These are phyloP conservation scores for Epichloe brachyelytri DNA, from an alignment of 2,329 filamentous ascomycete genomes.

Conservation along the genomic window DNA sequence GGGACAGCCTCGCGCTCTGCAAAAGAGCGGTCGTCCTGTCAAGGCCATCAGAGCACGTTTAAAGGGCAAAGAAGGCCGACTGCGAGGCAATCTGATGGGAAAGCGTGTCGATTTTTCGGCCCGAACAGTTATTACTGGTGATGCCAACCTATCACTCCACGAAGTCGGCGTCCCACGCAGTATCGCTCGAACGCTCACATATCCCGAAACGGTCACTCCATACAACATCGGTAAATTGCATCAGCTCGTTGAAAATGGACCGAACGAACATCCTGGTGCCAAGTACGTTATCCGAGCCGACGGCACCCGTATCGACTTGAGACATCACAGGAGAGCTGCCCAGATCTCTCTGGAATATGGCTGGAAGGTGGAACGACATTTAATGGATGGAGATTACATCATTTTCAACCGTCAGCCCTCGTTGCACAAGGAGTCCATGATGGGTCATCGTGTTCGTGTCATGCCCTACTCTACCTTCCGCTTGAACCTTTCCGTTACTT, in stretches of 20 bases:
- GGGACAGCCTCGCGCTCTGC: slow-evolving; percentile 82
- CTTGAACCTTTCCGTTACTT: slow-evolving; percentile 92
- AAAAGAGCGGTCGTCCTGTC: slow-evolving; percentile 92
- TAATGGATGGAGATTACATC: slow-evolving; percentile 93
- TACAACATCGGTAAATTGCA: slow-evolving; percentile 96
- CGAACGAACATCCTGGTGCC: slow-evolving; percentile 88
- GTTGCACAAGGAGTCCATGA: slow-evolving; percentile 99
- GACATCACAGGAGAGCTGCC: slow-evolving; percentile 79
- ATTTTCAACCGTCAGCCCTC: slow-evolving; percentile 99
- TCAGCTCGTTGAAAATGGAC: slow-evolving; percentile 80
- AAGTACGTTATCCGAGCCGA: slow-evolving; percentile 93
- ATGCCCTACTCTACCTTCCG: slow-evolving; percentile 99
- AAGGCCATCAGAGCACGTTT: slow-evolving; percentile 94
- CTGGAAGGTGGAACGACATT: slow-evolving; percentile 96
- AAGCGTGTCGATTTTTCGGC: slow-evolving; percentile 99
- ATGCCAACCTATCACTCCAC: slow-evolving; percentile 90
- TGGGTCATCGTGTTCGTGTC: slow-evolving; percentile 93
- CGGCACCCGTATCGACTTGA: slow-evolving; percentile 86
- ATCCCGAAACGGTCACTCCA: slow-evolving; percentile 91
- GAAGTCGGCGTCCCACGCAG: slow-evolving; percentile 94
- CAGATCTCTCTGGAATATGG: slow-evolving; percentile 85
- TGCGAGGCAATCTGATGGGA: slow-evolving; percentile 97
- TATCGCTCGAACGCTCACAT: slow-evolving; percentile 86
- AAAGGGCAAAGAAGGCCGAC: slow-evolving; percentile 97
- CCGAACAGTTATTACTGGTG: slow-evolving; percentile 98